phyloP scores from a whole-genome alignment of 768 basidiomycete genomes.

The Auriscalpium orientale region DNA sequence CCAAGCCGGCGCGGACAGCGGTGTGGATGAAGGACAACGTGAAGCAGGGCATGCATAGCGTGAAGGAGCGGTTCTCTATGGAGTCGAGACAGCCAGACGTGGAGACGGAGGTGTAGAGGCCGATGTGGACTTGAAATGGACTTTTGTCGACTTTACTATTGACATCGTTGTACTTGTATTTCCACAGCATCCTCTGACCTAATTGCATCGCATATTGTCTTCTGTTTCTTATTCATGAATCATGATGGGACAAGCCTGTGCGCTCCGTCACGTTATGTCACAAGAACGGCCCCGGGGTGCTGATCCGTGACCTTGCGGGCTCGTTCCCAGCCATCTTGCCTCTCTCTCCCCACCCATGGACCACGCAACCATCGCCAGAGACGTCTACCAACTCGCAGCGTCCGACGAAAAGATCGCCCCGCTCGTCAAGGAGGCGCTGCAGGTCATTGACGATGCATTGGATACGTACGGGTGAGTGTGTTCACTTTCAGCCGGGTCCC shows the following conservation, averaged over 20 bases:
- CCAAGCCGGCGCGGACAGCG: slow-evolving; percentile 46
- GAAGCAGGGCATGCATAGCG: slow-evolving; percentile 33
- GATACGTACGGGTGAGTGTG: slow-evolving; percentile 81
- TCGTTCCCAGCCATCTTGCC: not conserved
- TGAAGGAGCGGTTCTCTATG: slow-evolving; percentile 33
- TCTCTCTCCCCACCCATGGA: slow-evolving; percentile 31
- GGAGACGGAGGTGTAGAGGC: slow-evolving; percentile 23
- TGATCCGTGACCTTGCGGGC: too few relatives aligned
- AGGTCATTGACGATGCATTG: slow-evolving; percentile 73
- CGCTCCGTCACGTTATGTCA: too few relatives aligned
- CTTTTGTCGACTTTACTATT: too few relatives aligned
- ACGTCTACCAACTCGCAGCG: slow-evolving; percentile 56
- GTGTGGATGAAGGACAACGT: slow-evolving; percentile 48
- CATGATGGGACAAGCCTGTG: too few relatives aligned
- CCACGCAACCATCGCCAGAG: slow-evolving; percentile 40
- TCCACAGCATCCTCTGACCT: too few relatives aligned
- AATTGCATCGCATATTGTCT: too few relatives aligned
- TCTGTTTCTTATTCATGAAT: too few relatives aligned
- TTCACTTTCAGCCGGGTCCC: slow-evolving; percentile 7
- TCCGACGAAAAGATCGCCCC: slow-evolving; percentile 47
- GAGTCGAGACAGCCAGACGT: slow-evolving; percentile 24
- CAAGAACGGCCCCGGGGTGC: too few relatives aligned
- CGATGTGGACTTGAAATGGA: not conserved
- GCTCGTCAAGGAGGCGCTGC: slow-evolving; percentile 69
- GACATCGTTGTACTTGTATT: too few relatives aligned